Evolutionary conservation across 2,329 filamentous ascomycete genomes (phyloP), one percentile per base, ranked within the genome.

Genomic region (Lasiodiplodia sp.): DNA sequence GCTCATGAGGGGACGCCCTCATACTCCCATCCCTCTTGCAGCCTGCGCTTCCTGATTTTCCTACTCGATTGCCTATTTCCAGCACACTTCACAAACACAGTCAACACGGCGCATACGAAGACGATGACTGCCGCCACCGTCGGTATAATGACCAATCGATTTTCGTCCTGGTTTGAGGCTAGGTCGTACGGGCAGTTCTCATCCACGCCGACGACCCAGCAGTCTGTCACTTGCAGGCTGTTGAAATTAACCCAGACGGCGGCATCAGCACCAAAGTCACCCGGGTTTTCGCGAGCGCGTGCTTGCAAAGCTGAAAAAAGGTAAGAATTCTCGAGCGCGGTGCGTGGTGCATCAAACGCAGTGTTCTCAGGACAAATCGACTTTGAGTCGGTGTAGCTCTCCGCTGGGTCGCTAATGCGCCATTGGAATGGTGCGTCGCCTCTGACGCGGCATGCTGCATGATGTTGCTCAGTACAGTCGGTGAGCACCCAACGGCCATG

Each of bases 41-140:
- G 75, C 58, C 78, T 79, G 69, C 86, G 81, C 72, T 85, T 83
- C 73, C 83, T 84, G 31, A 82, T 81, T 57, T 83, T 82, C 71
- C 84, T 81, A 56, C 82, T 85, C 71, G 84, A 85, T 52, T 83
- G 82, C 69, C 88, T 77, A 75, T 90, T 90, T 4, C 87, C 84
- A 70, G 88, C 88, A 74, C 87, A 89, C 74, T 91, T 91, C 62
- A 88, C 85, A 71, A 90, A 88, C 14, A 90, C 76, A 0, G 87
- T 90, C 73, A 90, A 75, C 0, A 84, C 85, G 0, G 87, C 84
- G n/a, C 90, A 77, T 21, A 90, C 80, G 58, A 90, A 83, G 2
- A 91, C 87, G 25, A 91, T 86, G 5, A 91, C 82, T 5, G 86
- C 87, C 1, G 88, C 88, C 25, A 91, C 84, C 0, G 86, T 86